A percentile compares a stretch with the other conserved stretches of the same genome.
Evolutionary conservation across 2,329 filamentous ascomycete species (phyloP).

Genomic region (Arthrobotrys sinensis): DNA sequence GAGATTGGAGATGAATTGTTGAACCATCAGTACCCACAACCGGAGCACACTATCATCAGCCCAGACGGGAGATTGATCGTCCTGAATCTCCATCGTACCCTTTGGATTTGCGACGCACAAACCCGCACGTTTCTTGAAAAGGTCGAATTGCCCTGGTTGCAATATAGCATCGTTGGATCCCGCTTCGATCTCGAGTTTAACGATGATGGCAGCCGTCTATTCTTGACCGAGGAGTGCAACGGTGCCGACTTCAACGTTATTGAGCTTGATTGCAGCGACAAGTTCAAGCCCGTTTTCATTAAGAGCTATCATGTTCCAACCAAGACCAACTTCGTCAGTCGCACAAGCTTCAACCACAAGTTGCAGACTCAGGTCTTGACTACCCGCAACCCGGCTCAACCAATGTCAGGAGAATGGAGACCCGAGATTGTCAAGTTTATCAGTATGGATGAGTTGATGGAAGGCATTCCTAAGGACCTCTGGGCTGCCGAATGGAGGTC

Average conservation of each 20-base stretch:
- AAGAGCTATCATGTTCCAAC: constrained; percentile 48
- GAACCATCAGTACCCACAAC: constrained; percentile 21
- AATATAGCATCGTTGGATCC: constrained; percentile 32
- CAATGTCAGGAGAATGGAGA: constrained; percentile 51
- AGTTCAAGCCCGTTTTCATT: constrained; percentile 50
- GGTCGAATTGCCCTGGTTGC: constrained; percentile 47
- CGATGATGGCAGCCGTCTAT: constrained; percentile 44
- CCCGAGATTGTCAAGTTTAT: constrained; percentile 50
- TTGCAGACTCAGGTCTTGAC: constrained; percentile 47
- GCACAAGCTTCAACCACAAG: constrained; percentile 51
- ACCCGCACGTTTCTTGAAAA: constrained; percentile 41
- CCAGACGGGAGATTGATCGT: constrained; percentile 48
- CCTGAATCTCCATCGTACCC: constrained; percentile 18
- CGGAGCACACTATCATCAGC: constrained; percentile 49
- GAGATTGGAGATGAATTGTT: constrained; percentile 32
- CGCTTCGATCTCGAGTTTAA: constrained; percentile 48
- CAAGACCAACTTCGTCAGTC: constrained; percentile 43
- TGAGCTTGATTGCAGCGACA: constrained; percentile 40
- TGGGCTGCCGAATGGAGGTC: constrained; percentile 49
- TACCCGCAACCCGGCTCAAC: constrained; percentile 34
- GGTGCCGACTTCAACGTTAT: constrained; percentile 51
- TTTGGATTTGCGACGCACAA: constrained; percentile 41
- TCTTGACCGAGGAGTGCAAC: constrained; percentile 53
- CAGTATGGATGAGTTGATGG: constrained; percentile 55
- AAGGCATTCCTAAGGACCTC: constrained; percentile 39